A percentile compares a stretch with the other conserved stretches of the same genome.
phyloP scores from a whole-genome alignment of 148 eudicot genomes.

The Camellia japonica region DNA sequence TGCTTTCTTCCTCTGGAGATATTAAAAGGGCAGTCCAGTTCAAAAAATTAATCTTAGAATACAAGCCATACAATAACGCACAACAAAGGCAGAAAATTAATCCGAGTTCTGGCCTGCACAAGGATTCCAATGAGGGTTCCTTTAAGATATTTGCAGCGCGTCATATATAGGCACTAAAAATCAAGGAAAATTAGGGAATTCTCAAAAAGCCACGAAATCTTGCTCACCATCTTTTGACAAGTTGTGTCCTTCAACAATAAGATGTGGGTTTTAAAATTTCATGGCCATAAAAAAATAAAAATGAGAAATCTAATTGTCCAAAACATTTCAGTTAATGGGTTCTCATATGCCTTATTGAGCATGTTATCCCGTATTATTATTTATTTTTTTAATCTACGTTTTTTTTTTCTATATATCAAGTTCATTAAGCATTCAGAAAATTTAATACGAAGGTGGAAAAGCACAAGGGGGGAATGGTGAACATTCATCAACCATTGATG shows the following conservation, averaged over 20 bases:
- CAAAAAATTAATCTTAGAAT: not conserved
- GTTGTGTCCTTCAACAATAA: not conserved
- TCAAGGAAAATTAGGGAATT: not conserved
- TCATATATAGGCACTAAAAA: constrained; percentile 1
- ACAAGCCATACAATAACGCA: not conserved
- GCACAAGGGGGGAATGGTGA: not conserved
- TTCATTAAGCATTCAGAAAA: not conserved
- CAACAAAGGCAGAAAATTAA: constrained; percentile 2
- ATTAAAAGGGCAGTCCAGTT: not conserved
- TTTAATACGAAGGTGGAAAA: not conserved
- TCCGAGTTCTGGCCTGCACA: constrained; percentile 64
- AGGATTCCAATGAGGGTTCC: constrained; percentile 86
- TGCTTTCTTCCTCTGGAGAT: constrained; percentile 73
- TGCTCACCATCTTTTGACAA: not conserved
- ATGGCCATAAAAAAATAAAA: not conserved
- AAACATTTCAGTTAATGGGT: constrained; percentile 3
- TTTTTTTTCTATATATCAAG: not conserved
- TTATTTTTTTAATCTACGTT: not conserved
- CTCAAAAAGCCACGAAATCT: not conserved
- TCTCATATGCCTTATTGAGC: too few species aligned
- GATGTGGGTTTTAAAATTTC: not conserved
- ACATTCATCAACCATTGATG: not conserved
- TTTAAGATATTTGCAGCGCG: constrained; percentile 14
- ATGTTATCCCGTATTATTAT: too few species aligned
- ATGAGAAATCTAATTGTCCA: not conserved